Evolutionary conservation across 2,329 filamentous ascomycete genomes (phyloP).

Genomic region (Xenoacremonium recifei): DNA sequence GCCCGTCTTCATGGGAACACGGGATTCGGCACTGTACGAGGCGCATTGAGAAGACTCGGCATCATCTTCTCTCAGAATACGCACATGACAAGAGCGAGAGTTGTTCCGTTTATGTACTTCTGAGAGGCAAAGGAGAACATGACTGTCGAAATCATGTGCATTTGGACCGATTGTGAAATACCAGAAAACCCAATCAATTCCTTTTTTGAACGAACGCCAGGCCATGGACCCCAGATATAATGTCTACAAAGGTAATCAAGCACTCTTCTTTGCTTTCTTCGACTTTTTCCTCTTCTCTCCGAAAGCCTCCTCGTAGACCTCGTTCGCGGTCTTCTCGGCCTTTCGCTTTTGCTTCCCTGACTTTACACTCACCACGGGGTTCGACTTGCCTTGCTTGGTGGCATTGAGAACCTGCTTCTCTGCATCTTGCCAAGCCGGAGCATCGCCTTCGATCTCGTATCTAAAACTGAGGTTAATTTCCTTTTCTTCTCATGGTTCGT

Average conservation of each 20-base stretch:
- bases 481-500: too few relatives aligned
- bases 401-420: constrained; percentile 72
- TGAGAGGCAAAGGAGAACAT: too few relatives aligned
- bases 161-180: too few relatives aligned
- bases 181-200: too few relatives aligned
- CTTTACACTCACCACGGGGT: constrained; percentile 77
- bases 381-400: constrained; percentile 53
- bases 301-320: constrained; percentile 61
- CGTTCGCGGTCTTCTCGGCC: constrained; percentile 55
- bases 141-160: too few relatives aligned
- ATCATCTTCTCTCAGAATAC: too few relatives aligned
- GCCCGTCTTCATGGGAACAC: too few relatives aligned
- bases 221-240: constrained; percentile 19
- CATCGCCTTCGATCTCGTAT: constrained; percentile 64
- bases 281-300: constrained; percentile 57
- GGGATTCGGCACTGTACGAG: too few relatives aligned
- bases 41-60: too few relatives aligned
- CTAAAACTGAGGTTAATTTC: too few relatives aligned
- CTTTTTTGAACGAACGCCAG: constrained; percentile 21
- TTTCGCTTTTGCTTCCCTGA: constrained; percentile 76
- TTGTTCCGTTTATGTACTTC: too few relatives aligned
- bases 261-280: constrained; percentile 40
- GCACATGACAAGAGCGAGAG: too few relatives aligned
- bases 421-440: constrained; percentile 63
- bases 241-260: constrained; percentile 21